These are phyloP conservation scores for Leucoagaricus sp. DNA, from an alignment of 1,284 basidiomycete genomes.

Conservation along the genomic window DNA sequence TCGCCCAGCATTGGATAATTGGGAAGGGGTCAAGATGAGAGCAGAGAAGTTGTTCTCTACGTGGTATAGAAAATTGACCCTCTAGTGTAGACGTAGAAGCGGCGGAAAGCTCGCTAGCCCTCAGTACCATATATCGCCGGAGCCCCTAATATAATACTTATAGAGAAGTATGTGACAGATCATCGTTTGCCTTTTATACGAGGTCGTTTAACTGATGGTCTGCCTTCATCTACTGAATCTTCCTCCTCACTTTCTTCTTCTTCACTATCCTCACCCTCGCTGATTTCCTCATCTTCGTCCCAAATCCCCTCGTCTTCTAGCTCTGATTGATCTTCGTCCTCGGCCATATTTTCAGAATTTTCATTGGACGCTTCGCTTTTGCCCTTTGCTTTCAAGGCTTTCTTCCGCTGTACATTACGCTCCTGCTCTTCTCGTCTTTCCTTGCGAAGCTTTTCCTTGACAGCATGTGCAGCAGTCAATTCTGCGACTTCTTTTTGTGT, in stretches of 20 bases:
- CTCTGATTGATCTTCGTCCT: conserved; percentile 46
- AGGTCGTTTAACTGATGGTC: conserved; percentile 33
- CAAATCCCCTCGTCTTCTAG: conserved; percentile 50
- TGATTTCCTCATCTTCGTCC: conserved; percentile 33
- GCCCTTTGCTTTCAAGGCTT: conserved; percentile 43
- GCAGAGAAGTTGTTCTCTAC: conserved; percentile 49
- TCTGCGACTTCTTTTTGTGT: conserved; percentile 68
- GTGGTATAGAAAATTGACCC: conserved; percentile 32
- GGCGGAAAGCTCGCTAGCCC: background rate
- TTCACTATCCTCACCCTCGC: conserved; percentile 28
- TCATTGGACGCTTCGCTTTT: conserved; percentile 36
- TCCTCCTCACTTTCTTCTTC: conserved; percentile 20
- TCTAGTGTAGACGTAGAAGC: background rate
- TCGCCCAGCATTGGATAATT: conserved; percentile 88
- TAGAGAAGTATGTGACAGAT: background rate
- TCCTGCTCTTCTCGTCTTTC: conserved; percentile 86
- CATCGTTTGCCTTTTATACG: conserved; percentile 24
- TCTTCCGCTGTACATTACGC: conserved; percentile 83
- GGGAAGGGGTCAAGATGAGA: conserved; percentile 88
- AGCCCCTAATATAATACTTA: background rate
- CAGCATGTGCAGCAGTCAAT: conserved; percentile 74
- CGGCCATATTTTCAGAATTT: too few species aligned
- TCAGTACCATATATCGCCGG: too few species aligned
- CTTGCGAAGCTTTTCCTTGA: conserved; percentile 72
- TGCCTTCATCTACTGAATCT: conserved; percentile 33